Evolutionary conservation across 2,329 filamentous ascomycete species (phyloP), one percentile per base, ranked within the genome.

Genomic region (Cyanodermella asteris): DNA sequence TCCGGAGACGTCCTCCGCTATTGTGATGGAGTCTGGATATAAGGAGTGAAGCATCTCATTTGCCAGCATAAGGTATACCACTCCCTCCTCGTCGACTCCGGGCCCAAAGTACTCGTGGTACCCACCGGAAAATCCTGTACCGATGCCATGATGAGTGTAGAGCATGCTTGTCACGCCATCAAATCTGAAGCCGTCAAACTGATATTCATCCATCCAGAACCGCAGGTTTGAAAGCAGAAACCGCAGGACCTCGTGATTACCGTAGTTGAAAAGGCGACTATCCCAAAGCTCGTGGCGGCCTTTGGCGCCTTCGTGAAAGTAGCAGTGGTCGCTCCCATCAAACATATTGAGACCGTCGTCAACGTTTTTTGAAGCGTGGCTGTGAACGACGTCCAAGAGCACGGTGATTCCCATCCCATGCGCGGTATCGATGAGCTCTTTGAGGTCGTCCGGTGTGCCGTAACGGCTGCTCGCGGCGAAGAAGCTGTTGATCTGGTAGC

Each of bases 151-250:
- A 44, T 97, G 87, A 10, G 59, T 55, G 49, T 97, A 97, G 29
- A 97, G 71, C 81, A 97, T 97, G 53, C 82, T 93, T 2, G 87
- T 97, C 26, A 97, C 87, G 35, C 87, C 87, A 38, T 97, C 87
- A 40, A 97, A 97, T 20, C 87, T 69, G 62, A 94, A 97, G 13
- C 87, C 87, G 43, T 97, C 87, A 43, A 97, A 94, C 20, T 69
- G 58, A 42, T 93, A 97, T 51, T 93, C 82, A 28, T 94, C 84
- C 82, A 97, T 94, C 82, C 87, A 97, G 56, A 91, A 97, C 13
- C 84, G 67, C 29, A 97, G 53, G 45, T 97, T 97, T 47, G 82
- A 93, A 14, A 97, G 59, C 22, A 97, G 56, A 52, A 97, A 97
- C n/a, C 87, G 68, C 45, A 94, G 49, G 13, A 97, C 87, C 46